Percentiles rank a stretch among this genome's conserved stretches.
Evolutionary conservation across 2,329 filamentous ascomycete species (phyloP).

Genomic region (Colletotrichum cereale): DNA sequence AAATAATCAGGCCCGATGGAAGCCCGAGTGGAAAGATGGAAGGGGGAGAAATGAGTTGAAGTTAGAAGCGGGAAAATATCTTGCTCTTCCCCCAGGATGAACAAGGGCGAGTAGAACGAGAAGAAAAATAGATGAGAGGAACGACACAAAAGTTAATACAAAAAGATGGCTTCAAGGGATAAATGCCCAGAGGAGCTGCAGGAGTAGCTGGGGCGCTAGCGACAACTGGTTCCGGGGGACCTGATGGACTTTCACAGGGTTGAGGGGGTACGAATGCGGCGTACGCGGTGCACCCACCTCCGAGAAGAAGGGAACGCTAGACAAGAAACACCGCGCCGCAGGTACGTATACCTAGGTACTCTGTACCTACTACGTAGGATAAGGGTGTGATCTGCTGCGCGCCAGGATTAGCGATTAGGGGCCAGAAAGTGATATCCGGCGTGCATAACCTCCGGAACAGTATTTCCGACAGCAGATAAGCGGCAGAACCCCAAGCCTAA

Average conservation of each 20-base stretch:
- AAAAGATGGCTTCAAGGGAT: slow-evolving; percentile 24
- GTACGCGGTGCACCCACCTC: slow-evolving; percentile 13
- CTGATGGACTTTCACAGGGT: slow-evolving; percentile 30
- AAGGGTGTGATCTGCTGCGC: too few species aligned
- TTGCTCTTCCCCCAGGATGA: slow-evolving; percentile 5
- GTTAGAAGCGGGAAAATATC: slow-evolving; percentile 1
- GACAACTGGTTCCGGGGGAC: slow-evolving; percentile 10
- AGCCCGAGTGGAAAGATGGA: not conserved
- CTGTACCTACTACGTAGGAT: not conserved
- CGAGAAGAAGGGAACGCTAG: slow-evolving; percentile 32
- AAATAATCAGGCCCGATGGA: slow-evolving; percentile 28
- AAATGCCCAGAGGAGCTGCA: slow-evolving; percentile 34
- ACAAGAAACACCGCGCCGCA: slow-evolving; percentile 21
- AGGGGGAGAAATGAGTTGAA: slow-evolving; percentile 17
- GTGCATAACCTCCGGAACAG: too few species aligned
- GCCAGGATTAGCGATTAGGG: too few species aligned
- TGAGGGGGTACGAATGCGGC: slow-evolving; percentile 35
- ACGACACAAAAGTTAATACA: slow-evolving; percentile 15
- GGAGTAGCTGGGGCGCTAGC: slow-evolving; percentile 14
- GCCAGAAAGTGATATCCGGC: too few species aligned
- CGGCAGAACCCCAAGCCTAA: too few species aligned
- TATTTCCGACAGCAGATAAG: too few species aligned
- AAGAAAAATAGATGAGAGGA: not conserved
- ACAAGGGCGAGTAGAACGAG: not conserved
- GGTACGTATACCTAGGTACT: not conserved